Evolutionary conservation across 2,329 filamentous ascomycete genomes (phyloP), one percentile per base, ranked within the genome.

Genomic region (Ophiostoma ips): DNA sequence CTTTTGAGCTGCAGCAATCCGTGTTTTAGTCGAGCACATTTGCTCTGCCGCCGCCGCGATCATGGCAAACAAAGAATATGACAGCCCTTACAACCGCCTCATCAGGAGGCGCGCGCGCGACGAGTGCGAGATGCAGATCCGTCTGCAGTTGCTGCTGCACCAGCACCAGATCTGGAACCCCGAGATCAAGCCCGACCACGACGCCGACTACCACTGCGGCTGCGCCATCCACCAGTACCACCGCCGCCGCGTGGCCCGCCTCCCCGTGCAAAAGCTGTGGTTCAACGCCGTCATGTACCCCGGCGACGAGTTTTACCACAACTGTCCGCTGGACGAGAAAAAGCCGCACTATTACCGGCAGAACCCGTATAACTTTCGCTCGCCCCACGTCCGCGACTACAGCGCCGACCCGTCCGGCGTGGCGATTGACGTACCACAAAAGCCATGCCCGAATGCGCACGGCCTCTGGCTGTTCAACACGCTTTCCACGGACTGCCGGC

Each of bases 181-280:
- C 46, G 69, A 71, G 46, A 66, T 71, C 38, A 69, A 71, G 54
- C 69, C 69, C 10, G 68, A 71, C 49, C 68, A 71, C 52, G 67
- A 71, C 9, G 57, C 59, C 11, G 65, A 68, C 5, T 62, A 61
- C 51, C 59, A 58, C 28, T 71, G 69, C 54, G 50, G 50, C 36
- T 71, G 69, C 52, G 50, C 59, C 2, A 65, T 71, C 41, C 68
- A 70, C 52, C 53, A 60, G 21, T 71, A 70, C 53, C 55, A 63
- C 47, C 53, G 52, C 15, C 58, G 53, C 43, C 70, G 70, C 54
- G 57, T 58, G 49, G 53, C 50, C n/a, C 63, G 69, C 7, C 60
- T 66, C 21, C 46, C 45, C 5, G 61, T 70, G 2, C 66, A 68
- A 49, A 59, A 67, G 6, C 60, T 60, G 55, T 72, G 69, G 69